Evolutionary conservation across 192 early-diverging fungal species (phyloP).

Genomic region (Coemansia sp.): DNA sequence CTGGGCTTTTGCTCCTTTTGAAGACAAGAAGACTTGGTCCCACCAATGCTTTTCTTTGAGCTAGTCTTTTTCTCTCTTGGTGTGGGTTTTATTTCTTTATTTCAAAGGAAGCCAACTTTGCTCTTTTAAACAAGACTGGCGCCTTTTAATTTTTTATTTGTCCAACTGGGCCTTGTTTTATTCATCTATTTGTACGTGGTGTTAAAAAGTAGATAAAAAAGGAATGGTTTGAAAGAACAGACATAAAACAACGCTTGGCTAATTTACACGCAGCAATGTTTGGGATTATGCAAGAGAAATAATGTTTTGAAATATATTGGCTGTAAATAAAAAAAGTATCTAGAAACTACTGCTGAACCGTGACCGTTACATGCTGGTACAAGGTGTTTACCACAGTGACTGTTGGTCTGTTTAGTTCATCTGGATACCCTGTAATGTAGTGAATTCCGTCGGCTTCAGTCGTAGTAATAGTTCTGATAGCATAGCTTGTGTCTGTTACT

Average conservation of each 20-base stretch:
- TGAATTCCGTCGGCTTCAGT: constrained; percentile 5
- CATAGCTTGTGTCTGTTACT: constrained; percentile 5
- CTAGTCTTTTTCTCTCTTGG: too few species aligned
- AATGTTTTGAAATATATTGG: not conserved
- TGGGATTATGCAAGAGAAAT: too few species aligned
- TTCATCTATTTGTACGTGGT: too few species aligned
- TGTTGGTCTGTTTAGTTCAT: constrained; percentile 9
- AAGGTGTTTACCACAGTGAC: constrained; percentile 3
- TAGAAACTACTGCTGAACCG: not conserved
- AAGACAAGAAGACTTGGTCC: too few species aligned
- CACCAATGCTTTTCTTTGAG: too few species aligned
- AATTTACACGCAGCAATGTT: too few species aligned
- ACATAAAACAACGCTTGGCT: not conserved
- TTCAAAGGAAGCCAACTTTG: too few species aligned
- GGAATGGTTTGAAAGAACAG: not conserved
- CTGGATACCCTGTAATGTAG: constrained; percentile 7
- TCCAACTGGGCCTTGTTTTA: too few species aligned
- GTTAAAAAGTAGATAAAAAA: not conserved
- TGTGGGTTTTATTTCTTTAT: too few species aligned
- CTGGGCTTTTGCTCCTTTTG: too few species aligned
- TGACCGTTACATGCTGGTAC: constrained; percentile 2
- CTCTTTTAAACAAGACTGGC: too few species aligned
- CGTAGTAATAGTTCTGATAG: constrained; percentile 8
- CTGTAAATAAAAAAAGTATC: not conserved
- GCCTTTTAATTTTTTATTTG: too few species aligned